These are phyloP conservation scores for Favolaschia claudopus DNA, from an alignment of 768 basidiomycete species.

Conservation along the genomic window DNA sequence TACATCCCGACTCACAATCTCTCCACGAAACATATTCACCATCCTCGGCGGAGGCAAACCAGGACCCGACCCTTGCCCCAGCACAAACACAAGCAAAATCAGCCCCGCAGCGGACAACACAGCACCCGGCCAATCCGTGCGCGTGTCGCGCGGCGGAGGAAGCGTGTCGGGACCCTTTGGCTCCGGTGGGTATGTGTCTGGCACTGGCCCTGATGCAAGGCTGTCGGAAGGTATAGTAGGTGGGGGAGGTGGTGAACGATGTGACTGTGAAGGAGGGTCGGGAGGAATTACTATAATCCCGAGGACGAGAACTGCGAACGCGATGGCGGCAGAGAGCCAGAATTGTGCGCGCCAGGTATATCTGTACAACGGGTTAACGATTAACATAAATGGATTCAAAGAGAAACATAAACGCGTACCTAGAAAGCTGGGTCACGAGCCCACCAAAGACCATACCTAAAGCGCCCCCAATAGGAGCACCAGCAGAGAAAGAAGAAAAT, in stretches of 20 bases:
- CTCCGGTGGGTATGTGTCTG: not conserved
- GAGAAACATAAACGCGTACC: constrained; percentile 34
- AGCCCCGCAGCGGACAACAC: constrained; percentile 68
- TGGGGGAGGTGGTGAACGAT: not conserved
- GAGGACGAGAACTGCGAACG: constrained; percentile 56
- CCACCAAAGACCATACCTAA: constrained; percentile 78
- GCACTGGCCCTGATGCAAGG: not conserved
- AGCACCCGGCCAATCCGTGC: constrained; percentile 84
- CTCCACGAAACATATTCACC: not conserved
- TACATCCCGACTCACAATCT: not conserved
- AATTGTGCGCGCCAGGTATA: constrained; percentile 71
- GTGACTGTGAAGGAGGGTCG: constrained; percentile 59
- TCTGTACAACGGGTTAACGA: constrained; percentile 30
- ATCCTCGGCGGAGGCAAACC: not conserved
- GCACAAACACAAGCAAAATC: constrained; percentile 74
- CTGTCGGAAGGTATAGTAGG: not conserved
- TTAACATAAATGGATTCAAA: not conserved
- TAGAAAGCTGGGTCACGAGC: constrained; percentile 64
- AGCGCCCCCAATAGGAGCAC: constrained; percentile 82
- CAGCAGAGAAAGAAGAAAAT: constrained; percentile 85
- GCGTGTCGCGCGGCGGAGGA: constrained; percentile 41
- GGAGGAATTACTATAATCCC: constrained; percentile 68
- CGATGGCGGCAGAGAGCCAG: constrained; percentile 67
- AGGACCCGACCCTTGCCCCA: constrained; percentile 61
- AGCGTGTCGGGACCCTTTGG: not conserved